Percentiles rank a stretch among this genome's conserved stretches.
Evolutionary conservation across 1,139 yeast genomes (phyloP).

Genomic region (Geotrichum histeridarum): DNA sequence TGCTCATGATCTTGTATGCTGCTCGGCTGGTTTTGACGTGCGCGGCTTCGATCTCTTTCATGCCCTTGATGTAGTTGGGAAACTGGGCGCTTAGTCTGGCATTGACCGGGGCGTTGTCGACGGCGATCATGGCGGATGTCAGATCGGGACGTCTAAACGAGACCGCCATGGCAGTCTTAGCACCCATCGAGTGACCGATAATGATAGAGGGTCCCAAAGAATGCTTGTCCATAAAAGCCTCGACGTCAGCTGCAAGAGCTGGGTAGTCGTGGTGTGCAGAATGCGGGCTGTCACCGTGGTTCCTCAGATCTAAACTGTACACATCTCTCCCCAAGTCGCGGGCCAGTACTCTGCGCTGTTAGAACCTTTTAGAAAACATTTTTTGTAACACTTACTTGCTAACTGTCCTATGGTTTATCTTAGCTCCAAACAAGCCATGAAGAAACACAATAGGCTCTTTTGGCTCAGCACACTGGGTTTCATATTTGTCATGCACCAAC

Average conservation of each 20-base stretch:
- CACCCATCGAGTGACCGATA: conserved; percentile 97
- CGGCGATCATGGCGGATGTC: conserved; percentile 61
- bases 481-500: conserved; percentile 15
- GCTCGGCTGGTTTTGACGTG: conserved; percentile 53
- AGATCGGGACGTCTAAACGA: conserved; percentile 64
- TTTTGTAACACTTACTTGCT: conserved; percentile 42
- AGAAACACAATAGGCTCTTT: conserved; percentile 60
- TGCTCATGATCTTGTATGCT: conserved; percentile 59
- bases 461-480: conserved; percentile 11
- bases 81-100: conserved; percentile 56
- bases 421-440: conserved; percentile 89
- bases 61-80: conserved; percentile 56
- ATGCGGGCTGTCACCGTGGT: conserved; percentile 89
- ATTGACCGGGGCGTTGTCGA: conserved; percentile 85
- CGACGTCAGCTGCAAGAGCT: conserved; percentile 79
- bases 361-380: neutral
- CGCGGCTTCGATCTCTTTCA: conserved; percentile 46
- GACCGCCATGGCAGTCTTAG: conserved; percentile 86
- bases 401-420: conserved; percentile 69
- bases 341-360: conserved; percentile 29
- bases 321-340: conserved; percentile 40
- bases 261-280: conserved; percentile 64
- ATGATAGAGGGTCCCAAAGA: conserved; percentile 52
- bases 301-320: conserved; percentile 74
- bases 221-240: conserved; percentile 56